Percentiles rank a stretch among this genome's conserved stretches.
phyloP scores from a whole-genome alignment of 2,329 filamentous ascomycete genomes.

The Pseudogymnoascus sp. region DNA sequence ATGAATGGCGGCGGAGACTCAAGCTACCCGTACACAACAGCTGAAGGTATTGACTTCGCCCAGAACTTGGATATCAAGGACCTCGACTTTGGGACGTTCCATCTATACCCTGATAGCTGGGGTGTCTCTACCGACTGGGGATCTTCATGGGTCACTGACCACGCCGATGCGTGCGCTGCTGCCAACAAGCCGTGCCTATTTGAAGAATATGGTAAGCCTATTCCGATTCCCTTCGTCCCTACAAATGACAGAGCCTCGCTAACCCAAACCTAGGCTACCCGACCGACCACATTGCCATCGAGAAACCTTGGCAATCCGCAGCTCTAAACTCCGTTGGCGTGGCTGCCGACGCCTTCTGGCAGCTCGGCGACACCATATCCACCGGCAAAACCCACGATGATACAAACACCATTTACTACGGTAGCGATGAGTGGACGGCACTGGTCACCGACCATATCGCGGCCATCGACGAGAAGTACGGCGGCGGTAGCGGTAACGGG shows the following conservation, averaged over 20 bases:
- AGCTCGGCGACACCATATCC: conserved; percentile 23
- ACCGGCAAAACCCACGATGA: conserved; percentile 21
- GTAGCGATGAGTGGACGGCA: conserved; percentile 19
- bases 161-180: conserved; percentile 32
- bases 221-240: neutral
- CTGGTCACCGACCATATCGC: conserved; percentile 1
- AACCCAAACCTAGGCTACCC: neutral
- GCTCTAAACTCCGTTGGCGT: conserved; percentile 16
- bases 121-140: conserved; percentile 32
- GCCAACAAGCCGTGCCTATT: conserved; percentile 34
- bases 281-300: neutral
- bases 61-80: conserved; percentile 39
- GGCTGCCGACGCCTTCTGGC: conserved; percentile 27
- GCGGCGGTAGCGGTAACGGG: neutral
- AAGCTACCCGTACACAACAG: conserved; percentile 34
- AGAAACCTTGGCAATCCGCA: conserved; percentile 20
- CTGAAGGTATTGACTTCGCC: conserved; percentile 38
- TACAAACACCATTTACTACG: conserved; percentile 24
- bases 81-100: conserved; percentile 46
- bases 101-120: conserved; percentile 42
- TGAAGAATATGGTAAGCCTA: conserved; percentile 32
- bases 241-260: neutral
- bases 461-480: neutral
- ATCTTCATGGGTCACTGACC: conserved; percentile 38
- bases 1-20: conserved; percentile 26